Evolutionary conservation across 2,329 filamentous ascomycete genomes (phyloP), one percentile per base, ranked within the genome.

Genomic region (Trichoderma afroharzianum): DNA sequence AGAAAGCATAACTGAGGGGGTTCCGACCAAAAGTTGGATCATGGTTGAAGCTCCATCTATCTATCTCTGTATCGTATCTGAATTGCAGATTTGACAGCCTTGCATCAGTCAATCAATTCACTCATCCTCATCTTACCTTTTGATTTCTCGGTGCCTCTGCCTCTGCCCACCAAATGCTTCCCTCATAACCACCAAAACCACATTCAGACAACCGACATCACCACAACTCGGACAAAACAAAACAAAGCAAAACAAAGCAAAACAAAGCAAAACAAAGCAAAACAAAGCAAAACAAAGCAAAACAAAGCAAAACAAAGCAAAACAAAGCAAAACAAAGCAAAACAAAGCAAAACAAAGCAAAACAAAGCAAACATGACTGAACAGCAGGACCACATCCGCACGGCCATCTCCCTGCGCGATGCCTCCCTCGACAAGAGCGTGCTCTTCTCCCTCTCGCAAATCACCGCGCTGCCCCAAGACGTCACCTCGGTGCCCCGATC

Each of bases 381-480:
- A 53, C 53, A 57, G 30, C 66, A 69, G 36, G 57, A 69, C 9
- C 39, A 62, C 39, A 63, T 70, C 33, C 58, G 68, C 55, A 47
- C 63, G 18, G 68, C 68, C 18, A 63, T 70, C 8, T 55, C 58
- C 30, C 58, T 70, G 18, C 43, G 68, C 3, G 68, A 63, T n/a
- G 58, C 43, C 21, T 70, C 68, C 4, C 68, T 70, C 59, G 68
- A 70, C 11, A 70, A 70, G 50, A 70, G 68, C 59, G 68, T 63
- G 39, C 58, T 70, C 58, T 63, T 70, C n/a, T 63, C 58, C 18
- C 58, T 63, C 0, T 63, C 58, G 12, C 68, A 63, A 9, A 63
- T 70, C 21, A 63, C 68, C 1, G 33, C 68, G 0, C 9, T 70
- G 11, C 68, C 68, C 6, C 58, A 70, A 4, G 68, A 70, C 32